These are phyloP conservation scores for Mucor racemosus DNA, from an alignment of 371 early-diverging fungal genomes.

Conservation along the genomic window DNA sequence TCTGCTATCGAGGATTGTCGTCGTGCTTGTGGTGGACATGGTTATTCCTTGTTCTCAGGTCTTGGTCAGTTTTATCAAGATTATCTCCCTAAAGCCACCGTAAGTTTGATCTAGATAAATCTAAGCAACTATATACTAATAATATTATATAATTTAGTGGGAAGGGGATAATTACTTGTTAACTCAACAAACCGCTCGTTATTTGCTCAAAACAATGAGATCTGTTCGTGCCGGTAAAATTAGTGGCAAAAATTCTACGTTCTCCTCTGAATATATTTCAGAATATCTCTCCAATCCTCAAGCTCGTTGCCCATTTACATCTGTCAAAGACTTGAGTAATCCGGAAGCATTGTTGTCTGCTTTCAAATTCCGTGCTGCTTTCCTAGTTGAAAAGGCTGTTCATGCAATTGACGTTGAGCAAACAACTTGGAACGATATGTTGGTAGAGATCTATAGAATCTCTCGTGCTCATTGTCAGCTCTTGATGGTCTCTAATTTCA, in stretches of 20 bases:
- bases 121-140: neutral
- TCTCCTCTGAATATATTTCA: conserved; percentile 46
- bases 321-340: conserved; percentile 33
- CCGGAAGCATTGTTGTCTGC: conserved; percentile 41
- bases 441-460: conserved; percentile 60
- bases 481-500: conserved; percentile 64
- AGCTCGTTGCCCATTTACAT: conserved; percentile 47
- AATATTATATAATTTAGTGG: conserved; percentile 61
- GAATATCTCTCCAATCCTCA: conserved; percentile 52
- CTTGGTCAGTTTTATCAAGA: conserved; percentile 75
- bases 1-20: conserved; percentile 82
- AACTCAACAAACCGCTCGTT: conserved; percentile 80
- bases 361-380: conserved; percentile 48
- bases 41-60: conserved; percentile 82
- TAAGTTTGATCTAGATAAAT: conserved; percentile 15
- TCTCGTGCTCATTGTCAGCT: conserved; percentile 73
- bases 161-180: conserved; percentile 87
- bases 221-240: conserved; percentile 43
- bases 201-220: conserved; percentile 63
- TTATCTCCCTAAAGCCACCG: conserved; percentile 76
- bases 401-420: conserved; percentile 42
- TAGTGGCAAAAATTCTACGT: conserved; percentile 37
- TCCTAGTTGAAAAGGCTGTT: conserved; percentile 43
- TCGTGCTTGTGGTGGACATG: conserved; percentile 89
- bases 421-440: conserved; percentile 52